phyloP scores from a whole-genome alignment of 2,329 filamentous ascomycete genomes.

The Thielaviopsis populi region DNA sequence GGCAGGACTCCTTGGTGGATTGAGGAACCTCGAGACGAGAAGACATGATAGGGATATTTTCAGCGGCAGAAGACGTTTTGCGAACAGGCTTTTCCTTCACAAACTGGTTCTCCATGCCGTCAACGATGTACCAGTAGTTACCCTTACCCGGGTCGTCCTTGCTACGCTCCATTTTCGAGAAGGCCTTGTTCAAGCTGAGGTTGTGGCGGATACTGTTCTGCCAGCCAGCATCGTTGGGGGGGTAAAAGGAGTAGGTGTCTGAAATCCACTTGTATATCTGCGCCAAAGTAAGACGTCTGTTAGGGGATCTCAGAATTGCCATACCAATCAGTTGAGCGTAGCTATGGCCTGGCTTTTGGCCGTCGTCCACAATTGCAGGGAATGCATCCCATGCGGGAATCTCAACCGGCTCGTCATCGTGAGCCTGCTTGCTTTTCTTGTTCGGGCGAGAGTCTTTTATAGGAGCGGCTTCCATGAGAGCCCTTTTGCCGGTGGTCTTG shows the following conservation, averaged over 20 bases:
- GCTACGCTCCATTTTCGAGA: slow-evolving; percentile 85
- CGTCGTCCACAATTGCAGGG: slow-evolving; percentile 68
- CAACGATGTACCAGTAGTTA: slow-evolving; percentile 89
- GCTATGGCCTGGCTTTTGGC: slow-evolving; percentile 76
- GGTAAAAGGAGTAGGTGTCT: slow-evolving; percentile 84
- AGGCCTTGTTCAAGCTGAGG: slow-evolving; percentile 89
- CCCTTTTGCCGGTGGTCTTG: slow-evolving; percentile 28
- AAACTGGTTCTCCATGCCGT: slow-evolving; percentile 79
- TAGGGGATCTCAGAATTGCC: slow-evolving; percentile 79
- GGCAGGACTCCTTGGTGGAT: slow-evolving; percentile 24
- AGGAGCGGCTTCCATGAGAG: slow-evolving; percentile 56
- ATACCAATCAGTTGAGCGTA: slow-evolving; percentile 93
- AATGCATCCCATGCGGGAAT: slow-evolving; percentile 61
- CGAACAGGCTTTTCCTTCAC: slow-evolving; percentile 68
- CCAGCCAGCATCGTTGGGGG: slow-evolving; percentile 74
- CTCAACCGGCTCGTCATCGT: slow-evolving; percentile 10
- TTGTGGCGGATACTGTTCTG: slow-evolving; percentile 99
- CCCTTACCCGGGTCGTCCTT: slow-evolving; percentile 97
- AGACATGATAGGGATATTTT: slow-evolving; percentile 44
- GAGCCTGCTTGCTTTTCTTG: slow-evolving; percentile 54
- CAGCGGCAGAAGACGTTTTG: slow-evolving; percentile 40
- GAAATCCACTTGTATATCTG: slow-evolving; percentile 99
- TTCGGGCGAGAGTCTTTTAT: slow-evolving; percentile 50
- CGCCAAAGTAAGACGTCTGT: slow-evolving; percentile 69
- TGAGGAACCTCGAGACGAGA: slow-evolving; percentile 32